phyloP scores from a whole-genome alignment of 176 grass and related monocot species.

The Cocos nucifera region DNA sequence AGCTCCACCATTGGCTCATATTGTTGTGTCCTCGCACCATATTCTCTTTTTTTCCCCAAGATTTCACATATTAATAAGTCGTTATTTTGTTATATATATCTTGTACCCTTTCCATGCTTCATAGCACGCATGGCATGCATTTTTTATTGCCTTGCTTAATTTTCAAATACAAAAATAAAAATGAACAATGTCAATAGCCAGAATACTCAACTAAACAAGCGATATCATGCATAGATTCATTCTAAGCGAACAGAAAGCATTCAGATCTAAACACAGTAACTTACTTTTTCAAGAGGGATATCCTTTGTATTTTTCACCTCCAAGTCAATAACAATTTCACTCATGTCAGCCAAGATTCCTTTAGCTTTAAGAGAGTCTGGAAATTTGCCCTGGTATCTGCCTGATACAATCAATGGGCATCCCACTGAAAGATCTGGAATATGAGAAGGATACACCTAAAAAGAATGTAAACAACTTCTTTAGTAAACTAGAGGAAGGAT shows the following conservation, averaged over 20 bases:
- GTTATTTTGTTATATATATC: too few species aligned
- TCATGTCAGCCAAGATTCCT: conserved; percentile 79
- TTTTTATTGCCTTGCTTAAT: too few species aligned
- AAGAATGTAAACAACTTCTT: neutral
- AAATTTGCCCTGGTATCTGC: conserved; percentile 75
- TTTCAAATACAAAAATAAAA: too few species aligned
- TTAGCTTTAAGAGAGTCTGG: conserved; percentile 57
- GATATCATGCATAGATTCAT: conserved; percentile 1
- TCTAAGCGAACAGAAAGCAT: conserved; percentile 9
- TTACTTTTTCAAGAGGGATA: conserved; percentile 83
- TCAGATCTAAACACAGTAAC: conserved; percentile 1
- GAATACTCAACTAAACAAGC: too few species aligned
- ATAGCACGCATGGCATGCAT: too few species aligned
- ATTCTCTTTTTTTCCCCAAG: too few species aligned
- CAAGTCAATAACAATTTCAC: conserved; percentile 65
- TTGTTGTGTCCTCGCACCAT: too few species aligned
- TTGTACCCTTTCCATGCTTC: too few species aligned
- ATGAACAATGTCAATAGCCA: too few species aligned
- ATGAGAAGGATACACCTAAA: conserved; percentile 58
- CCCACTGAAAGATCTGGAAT: conserved; percentile 72
- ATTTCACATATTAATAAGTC: too few species aligned
- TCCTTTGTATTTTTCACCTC: conserved; percentile 70
- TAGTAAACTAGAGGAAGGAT: conserved; percentile 5
- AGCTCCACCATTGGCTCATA: too few species aligned
- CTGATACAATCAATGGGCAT: conserved; percentile 63